Evolutionary conservation across 1,139 yeast genomes (phyloP), one percentile per base, ranked within the genome.

Genomic region (Wickerhamiella infanticola): DNA sequence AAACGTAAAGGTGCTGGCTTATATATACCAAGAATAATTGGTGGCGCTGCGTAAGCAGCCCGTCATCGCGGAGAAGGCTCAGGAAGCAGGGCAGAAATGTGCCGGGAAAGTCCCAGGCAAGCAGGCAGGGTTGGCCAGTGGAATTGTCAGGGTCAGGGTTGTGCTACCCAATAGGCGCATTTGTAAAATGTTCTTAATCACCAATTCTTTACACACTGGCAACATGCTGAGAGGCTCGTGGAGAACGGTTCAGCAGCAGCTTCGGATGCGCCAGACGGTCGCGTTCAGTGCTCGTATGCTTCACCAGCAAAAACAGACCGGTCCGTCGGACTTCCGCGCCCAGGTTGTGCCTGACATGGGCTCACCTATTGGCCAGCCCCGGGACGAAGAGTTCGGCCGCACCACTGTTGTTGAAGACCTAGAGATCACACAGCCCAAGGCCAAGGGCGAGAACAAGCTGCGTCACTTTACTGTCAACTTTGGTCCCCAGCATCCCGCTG

Each of bases 401-500:
- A 61, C 66, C 26, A 56, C 58, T 41, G 54, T 63, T 45, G 60
- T 62, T 33, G 67, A 63, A 54, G 67, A 63, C 49, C 52, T 63
- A 46, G 51, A 53, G 44, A 48, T 55, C 50, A 60, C 62, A 51
- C 54, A 59, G 47, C 56, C 50, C 45, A 44, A 44, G 26, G 52
- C 48, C 42, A 56, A 64, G 54, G 47, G 42, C 39, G 57, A 54
- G 44, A 43, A 46, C 48, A 80, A 81, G 62, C 78, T 83, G 59
- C 77, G 94, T 65, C 94, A 83, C 63, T 83, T 83, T 68, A 83
- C 94, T 45, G 78, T 84, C 62, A 84, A 83, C 67, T 84, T 84
- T 60, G 95, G 94, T 38, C 94, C 95, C 40, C 95, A 83, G 67
- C 95, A 83, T 70, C 95, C 95, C 33, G 95, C 95, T 51, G 94